Percentiles rank a stretch among this genome's conserved stretches.
Conservation (phyloP, 305 asterid species). For the Fraxinus baroniana region DNA sequence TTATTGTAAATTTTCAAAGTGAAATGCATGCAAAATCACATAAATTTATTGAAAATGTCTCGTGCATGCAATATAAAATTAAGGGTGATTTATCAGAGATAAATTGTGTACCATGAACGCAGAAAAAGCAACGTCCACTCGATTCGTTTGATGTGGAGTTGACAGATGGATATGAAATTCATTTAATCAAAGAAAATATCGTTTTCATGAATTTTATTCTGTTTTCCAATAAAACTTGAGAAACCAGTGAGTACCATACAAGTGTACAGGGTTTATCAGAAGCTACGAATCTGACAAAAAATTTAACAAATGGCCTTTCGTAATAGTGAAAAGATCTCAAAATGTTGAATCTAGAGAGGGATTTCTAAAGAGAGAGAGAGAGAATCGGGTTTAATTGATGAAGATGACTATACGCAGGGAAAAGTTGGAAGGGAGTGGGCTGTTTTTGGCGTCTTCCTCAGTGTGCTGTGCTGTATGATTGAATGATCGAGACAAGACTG, state of each 20-base stretch:
- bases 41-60: background rate
- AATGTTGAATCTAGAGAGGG: background rate
- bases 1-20: background rate
- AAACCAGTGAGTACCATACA: background rate
- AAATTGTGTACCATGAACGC: background rate
- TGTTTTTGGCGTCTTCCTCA: background rate
- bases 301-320: background rate
- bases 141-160: background rate
- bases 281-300: background rate
- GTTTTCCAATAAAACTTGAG: background rate
- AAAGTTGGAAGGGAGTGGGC: background rate
- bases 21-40: background rate
- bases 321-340: background rate
- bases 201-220: background rate
- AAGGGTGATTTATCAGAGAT: background rate
- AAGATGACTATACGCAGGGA: background rate
- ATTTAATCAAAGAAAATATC: background rate
- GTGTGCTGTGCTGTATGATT: background rate
- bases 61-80: background rate
- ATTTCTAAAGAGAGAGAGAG: background rate
- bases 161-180: background rate
- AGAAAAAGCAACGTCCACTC: background rate
- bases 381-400: background rate
- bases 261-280: background rate
- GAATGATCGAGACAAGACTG: background rate